Conservation (phyloP, 208 protist genomes). For the Acanthamoeba triangularis region DNA sequence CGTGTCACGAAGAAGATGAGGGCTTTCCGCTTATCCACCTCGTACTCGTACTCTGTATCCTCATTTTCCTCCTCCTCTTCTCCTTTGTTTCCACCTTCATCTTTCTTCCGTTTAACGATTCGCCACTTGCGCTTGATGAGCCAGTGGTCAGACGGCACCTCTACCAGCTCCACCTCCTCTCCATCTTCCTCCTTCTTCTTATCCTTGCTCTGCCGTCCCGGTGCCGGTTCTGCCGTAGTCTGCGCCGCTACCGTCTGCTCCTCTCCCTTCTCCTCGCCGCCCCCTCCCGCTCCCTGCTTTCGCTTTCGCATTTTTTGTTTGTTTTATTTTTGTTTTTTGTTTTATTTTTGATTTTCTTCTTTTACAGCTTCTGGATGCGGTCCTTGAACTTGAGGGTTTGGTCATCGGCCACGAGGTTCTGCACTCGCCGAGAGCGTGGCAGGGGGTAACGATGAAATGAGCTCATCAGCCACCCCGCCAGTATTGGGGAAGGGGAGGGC, state of each 20-base stretch:
- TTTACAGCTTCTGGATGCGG: background rate
- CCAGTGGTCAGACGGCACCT: constrained; percentile 31
- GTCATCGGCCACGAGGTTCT: constrained; percentile 40
- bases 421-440: background rate
- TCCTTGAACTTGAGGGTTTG: constrained; percentile 59
- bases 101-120: background rate
- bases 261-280: background rate
- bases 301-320: constrained; percentile 14
- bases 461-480: background rate
- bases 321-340: background rate
- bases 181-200: background rate
- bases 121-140: constrained; percentile 39
- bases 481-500: no score
- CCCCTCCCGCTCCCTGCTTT: background rate
- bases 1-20: constrained; percentile 14
- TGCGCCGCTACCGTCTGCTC: background rate
- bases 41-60: constrained; percentile 6
- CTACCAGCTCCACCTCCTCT: background rate
- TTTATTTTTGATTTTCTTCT: background rate
- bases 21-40: constrained; percentile 13
- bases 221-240: background rate
- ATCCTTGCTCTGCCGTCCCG: background rate
- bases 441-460: background rate
- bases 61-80: background rate
- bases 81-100: background rate